Conservation (phyloP, 2,329 filamentous ascomycete species). For the Colletotrichum sp. region DNA sequence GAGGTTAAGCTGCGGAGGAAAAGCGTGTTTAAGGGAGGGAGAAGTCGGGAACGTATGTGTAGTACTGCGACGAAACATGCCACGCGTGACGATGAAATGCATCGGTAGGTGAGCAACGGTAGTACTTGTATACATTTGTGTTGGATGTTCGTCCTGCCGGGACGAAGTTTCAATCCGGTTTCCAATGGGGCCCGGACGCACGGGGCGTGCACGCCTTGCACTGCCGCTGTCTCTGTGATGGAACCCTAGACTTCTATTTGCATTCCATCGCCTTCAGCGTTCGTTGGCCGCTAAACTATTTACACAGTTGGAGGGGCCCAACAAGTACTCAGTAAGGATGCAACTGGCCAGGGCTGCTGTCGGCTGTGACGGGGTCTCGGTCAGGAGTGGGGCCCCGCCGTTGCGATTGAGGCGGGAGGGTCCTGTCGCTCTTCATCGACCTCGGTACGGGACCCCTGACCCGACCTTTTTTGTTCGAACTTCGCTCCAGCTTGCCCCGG, state of each 20-base stretch:
- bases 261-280: not conserved
- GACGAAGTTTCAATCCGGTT: constrained; percentile 21
- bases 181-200: constrained; percentile 10
- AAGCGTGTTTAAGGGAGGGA: not conserved
- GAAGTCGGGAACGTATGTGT: not conserved
- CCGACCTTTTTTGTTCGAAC: not conserved
- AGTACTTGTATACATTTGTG: not conserved
- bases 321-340: not conserved
- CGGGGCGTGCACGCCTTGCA: constrained; percentile 4
- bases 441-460: not conserved
- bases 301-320: not conserved
- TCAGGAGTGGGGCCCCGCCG: not conserved
- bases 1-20: not conserved
- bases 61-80: constrained; percentile 1
- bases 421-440: not conserved
- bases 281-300: not conserved
- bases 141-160: constrained; percentile 2
- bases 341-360: not conserved
- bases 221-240: not conserved
- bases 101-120: not conserved
- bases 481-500: not conserved
- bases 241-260: not conserved
- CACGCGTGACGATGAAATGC: not conserved
- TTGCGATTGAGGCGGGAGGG: not conserved
- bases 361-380: not conserved